Evolutionary conservation across 352 stramenopile genomes (phyloP), one percentile per base, ranked within the genome.

Genomic region (Pythium aphanidermatum): DNA sequence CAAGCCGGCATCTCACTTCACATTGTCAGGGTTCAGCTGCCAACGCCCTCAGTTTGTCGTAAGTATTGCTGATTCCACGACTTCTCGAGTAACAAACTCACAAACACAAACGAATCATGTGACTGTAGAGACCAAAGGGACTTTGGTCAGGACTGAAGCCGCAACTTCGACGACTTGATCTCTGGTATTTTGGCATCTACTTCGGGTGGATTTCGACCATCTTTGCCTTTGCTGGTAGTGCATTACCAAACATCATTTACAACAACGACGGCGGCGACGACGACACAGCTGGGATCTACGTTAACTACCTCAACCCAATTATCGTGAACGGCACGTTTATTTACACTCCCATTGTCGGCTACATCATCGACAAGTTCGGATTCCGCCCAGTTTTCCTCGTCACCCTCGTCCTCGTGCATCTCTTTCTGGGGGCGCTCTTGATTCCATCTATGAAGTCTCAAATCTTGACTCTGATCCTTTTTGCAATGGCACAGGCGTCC

Each of bases 201-300:
- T 89, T 89, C 46, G 77, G 77, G 10, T 86, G 77, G 77, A 63
- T 86, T 31, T 89, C 77, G 28, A 69, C 86, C 19, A 65, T 89
- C 8, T 86, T 89, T 41, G 76, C 70, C 4, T 89, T 89, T 46
- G 72, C 70, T 2, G 76, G 74, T 14, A 72, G 76, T 28, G 73
- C 76, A 9, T 75, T 88, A 20, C 72, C 76, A 2, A 83, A 70
- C 40, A 70, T 89, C 38, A 48, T 86, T 14, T 48, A 59, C 60
- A 77, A 24, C 71, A 70, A 12, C 59, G 58, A 1, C 43, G 57
- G 11, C 42, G 39, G 39, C 27, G 25, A 86, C 37, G 32, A 24
- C 1, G 34, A 33, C 10, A 39, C 62, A 1, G 71, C 67, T 2
- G 59, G 63, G 1, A n/a, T 75, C 17, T 89, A 83, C 48, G 84